phyloP scores from a whole-genome alignment of 2,329 filamentous ascomycete genomes.

The Ascochyta rabiei region DNA sequence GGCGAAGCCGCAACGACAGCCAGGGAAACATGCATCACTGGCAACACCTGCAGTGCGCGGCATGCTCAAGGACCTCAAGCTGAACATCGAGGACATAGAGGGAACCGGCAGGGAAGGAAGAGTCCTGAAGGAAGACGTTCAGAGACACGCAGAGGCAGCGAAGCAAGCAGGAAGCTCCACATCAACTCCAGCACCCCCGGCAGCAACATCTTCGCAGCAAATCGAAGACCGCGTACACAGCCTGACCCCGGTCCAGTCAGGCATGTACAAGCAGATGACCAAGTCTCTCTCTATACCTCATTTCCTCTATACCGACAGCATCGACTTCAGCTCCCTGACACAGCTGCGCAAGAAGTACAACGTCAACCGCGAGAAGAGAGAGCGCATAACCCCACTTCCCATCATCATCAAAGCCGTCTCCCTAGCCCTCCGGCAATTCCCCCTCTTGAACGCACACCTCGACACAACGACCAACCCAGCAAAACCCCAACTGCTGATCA shows the following conservation, averaged over 20 bases:
- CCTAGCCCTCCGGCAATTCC: conserved; percentile 78
- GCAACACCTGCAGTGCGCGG: conserved; percentile 94
- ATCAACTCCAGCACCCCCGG: conserved; percentile 40
- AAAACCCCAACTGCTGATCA: conserved; percentile 78
- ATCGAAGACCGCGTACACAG: conserved; percentile 69
- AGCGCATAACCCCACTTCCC: conserved; percentile 82
- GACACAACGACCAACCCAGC: conserved; percentile 63
- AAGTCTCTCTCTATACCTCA: conserved; percentile 88
- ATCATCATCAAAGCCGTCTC: conserved; percentile 97
- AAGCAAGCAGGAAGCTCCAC: conserved; percentile 31
- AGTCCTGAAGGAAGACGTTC: conserved; percentile 90
- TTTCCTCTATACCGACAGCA: conserved; percentile 91
- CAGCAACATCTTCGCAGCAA: conserved; percentile 24
- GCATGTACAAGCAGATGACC: conserved; percentile 99
- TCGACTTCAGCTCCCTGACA: conserved; percentile 79
- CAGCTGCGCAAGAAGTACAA: conserved; percentile 78
- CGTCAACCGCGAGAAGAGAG: conserved; percentile 44
- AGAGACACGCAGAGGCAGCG: conserved; percentile 45
- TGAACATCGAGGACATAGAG: conserved; percentile 78
- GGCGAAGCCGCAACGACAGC: conserved; percentile 37
- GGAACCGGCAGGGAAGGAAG: conserved; percentile 91
- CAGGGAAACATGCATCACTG: conserved; percentile 72
- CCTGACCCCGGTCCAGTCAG: conserved; percentile 79
- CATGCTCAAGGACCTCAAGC: conserved; percentile 76
- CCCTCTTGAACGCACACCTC: conserved; percentile 85